phyloP scores from a whole-genome alignment of 169 alveolate genomes.

The Plasmodium fragile region DNA sequence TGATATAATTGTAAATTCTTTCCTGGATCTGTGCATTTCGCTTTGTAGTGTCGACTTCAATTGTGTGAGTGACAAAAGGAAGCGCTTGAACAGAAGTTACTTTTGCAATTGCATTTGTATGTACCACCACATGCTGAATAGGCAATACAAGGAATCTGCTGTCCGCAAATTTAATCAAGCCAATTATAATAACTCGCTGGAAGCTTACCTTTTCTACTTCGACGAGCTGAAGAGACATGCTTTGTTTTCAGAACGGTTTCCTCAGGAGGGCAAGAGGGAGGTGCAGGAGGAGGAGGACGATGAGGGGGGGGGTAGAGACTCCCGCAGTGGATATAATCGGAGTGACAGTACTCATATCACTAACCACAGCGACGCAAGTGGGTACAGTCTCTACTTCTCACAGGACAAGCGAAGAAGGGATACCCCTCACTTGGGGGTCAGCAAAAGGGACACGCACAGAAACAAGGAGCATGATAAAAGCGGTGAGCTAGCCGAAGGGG shows the following conservation, averaged over 20 bases:
- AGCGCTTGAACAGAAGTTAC: neutral
- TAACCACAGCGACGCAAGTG: neutral
- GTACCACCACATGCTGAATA: constrained; percentile 26
- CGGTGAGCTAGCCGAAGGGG: neutral
- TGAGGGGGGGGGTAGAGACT: neutral
- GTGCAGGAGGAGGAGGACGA: neutral
- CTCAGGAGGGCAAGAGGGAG: neutral
- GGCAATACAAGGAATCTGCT: neutral
- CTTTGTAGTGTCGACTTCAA: constrained; percentile 47
- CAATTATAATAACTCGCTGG: constrained; percentile 21
- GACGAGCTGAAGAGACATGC: constrained; percentile 10
- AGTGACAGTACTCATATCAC: neutral
- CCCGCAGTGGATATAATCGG: neutral
- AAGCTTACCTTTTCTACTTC: constrained; percentile 33
- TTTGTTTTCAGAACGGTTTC: neutral
- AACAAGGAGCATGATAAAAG: neutral
- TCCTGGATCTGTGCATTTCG: constrained; percentile 61
- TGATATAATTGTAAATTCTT: constrained; percentile 43
- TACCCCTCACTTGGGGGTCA: neutral
- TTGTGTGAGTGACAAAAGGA: neutral
- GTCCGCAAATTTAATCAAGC: neutral
- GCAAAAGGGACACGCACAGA: neutral
- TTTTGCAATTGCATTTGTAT: constrained; percentile 11
- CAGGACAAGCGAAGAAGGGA: constrained; percentile 13
- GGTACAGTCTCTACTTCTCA: neutral